Percentiles rank a stretch among this genome's conserved stretches.
Conservation (phyloP, 805 yeast species). For the Saccharomyces paradoxus region DNA sequence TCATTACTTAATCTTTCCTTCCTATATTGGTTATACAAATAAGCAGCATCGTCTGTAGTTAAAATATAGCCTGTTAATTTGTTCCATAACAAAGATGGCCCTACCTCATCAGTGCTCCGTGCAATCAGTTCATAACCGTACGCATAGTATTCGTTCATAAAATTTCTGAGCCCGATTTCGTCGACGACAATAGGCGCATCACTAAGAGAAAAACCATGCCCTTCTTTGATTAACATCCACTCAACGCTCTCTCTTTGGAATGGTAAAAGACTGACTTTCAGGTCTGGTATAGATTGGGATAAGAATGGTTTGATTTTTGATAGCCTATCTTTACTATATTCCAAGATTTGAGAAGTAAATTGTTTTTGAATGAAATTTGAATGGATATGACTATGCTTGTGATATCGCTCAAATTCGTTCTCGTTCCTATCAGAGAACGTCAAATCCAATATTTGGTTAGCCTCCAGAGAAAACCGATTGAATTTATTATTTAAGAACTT, state of each 20-base stretch:
- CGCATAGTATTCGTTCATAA: slow-evolving; percentile 20
- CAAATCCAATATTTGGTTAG: slow-evolving; percentile 16
- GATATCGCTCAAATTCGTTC: not conserved
- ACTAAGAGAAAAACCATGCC: not conserved
- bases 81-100: slow-evolving; percentile 21
- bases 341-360: slow-evolving; percentile 18
- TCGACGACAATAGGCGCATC: not conserved
- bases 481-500: slow-evolving; percentile 9
- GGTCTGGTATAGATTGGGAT: slow-evolving; percentile 3
- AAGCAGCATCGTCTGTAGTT: slow-evolving; percentile 11
- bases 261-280: slow-evolving; percentile 21
- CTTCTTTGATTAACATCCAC: slow-evolving; percentile 29
- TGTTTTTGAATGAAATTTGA: slow-evolving; percentile 20
- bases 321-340: slow-evolving; percentile 14
- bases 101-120: not conserved
- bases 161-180: slow-evolving; percentile 6
- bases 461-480: slow-evolving; percentile 23
- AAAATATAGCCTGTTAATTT: slow-evolving; percentile 27
- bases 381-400: slow-evolving; percentile 1
- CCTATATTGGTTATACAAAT: slow-evolving; percentile 8
- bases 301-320: slow-evolving; percentile 2
- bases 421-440: slow-evolving; percentile 10
- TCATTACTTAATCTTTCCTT: not conserved
- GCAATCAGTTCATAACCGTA: slow-evolving; percentile 24
- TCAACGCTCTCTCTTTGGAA: slow-evolving; percentile 27